A percentile compares a stretch with the other conserved stretches of the same genome.
phyloP scores from a whole-genome alignment of 2,329 filamentous ascomycete genomes.

The Ceratocystis variospora region DNA sequence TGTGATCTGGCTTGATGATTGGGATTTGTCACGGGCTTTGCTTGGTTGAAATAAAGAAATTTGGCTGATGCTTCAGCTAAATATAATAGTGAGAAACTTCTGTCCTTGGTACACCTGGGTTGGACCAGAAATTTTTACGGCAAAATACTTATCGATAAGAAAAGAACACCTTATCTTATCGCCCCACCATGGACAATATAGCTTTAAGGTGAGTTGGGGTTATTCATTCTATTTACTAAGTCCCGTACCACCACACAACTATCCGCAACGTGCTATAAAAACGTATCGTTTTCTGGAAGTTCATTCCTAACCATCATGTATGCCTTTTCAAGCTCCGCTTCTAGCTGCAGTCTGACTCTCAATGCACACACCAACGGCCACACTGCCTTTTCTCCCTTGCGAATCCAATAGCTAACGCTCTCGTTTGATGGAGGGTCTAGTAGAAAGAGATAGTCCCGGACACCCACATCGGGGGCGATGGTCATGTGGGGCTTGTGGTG shows the following conservation, averaged over 20 bases:
- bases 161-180: constrained; percentile 12
- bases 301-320: constrained; percentile 62
- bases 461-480: constrained; percentile 64
- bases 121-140: constrained; percentile 18
- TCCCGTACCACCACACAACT: background rate
- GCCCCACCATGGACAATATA: background rate
- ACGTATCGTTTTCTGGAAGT: constrained; percentile 18
- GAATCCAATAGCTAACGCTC: constrained; percentile 71
- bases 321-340: constrained; percentile 73
- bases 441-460: constrained; percentile 59
- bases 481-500: constrained; percentile 49
- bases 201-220: background rate
- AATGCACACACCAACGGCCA: constrained; percentile 82
- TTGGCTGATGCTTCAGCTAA: constrained; percentile 7
- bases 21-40: background rate
- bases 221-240: background rate
- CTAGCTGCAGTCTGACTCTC: constrained; percentile 68
- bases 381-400: constrained; percentile 69
- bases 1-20: background rate
- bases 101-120: background rate
- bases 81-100: constrained; percentile 4
- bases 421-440: constrained; percentile 70
- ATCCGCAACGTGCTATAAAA: constrained; percentile 8
- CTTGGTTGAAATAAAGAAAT: background rate
- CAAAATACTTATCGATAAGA: constrained; percentile 17